phyloP scores from a whole-genome alignment of 1,284 basidiomycete genomes.

The Fistulinella cinereoalba region DNA sequence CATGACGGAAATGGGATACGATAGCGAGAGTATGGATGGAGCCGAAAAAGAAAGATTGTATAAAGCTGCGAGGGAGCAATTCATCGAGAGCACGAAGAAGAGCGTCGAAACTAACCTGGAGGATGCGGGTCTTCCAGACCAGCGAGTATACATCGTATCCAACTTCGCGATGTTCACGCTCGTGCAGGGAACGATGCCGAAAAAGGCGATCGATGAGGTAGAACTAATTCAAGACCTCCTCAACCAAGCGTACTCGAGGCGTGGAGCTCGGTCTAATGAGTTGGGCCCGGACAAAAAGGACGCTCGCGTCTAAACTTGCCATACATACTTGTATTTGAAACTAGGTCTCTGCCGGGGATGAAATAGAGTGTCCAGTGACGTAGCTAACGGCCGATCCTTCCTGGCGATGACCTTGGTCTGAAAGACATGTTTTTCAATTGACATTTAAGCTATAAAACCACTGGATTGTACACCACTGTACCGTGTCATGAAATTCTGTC shows the following conservation, averaged over 20 bases:
- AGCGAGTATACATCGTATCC: constrained; percentile 24
- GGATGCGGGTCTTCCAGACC: constrained; percentile 13
- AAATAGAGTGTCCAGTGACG: no score
- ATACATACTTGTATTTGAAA: no score
- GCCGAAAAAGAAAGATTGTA: constrained; percentile 7
- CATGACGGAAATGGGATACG: constrained; percentile 20
- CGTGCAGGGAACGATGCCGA: constrained; percentile 9
- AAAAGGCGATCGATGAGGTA: constrained; percentile 5
- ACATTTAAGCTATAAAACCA: no score
- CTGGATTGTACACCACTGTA: no score
- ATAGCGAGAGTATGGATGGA: constrained; percentile 7
- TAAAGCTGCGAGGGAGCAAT: constrained; percentile 8
- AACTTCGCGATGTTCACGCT: constrained; percentile 11
- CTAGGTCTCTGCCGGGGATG: no score
- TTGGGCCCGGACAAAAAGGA: neutral
- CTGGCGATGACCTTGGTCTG: no score
- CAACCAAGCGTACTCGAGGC: constrained; percentile 1
- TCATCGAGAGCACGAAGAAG: neutral
- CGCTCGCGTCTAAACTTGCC: no score
- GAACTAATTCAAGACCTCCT: neutral
- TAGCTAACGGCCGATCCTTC: no score
- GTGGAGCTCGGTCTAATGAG: neutral
- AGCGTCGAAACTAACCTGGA: constrained; percentile 15
- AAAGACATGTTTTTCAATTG: no score
- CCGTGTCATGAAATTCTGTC: no score